These are phyloP conservation scores for Neofusicoccum laricinum DNA, from an alignment of 2,329 filamentous ascomycete species.

Conservation along the genomic window DNA sequence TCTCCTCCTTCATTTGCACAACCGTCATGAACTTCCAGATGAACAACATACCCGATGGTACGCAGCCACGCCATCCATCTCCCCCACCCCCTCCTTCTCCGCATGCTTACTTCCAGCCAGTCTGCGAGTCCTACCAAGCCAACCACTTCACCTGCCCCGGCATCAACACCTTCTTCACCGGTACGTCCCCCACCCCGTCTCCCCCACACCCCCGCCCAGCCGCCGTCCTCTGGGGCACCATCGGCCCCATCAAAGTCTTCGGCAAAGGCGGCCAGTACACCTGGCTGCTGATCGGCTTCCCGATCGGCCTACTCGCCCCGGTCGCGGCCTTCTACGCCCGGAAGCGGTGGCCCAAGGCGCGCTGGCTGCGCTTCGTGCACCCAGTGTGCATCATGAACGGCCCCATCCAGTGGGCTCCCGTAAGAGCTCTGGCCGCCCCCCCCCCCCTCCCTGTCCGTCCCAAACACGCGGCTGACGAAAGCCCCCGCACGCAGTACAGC, in stretches of 20 bases:
- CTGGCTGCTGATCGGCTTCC: slow-evolving; percentile 51
- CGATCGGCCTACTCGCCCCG: slow-evolving; percentile 57
- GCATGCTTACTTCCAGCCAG: slow-evolving; percentile 19
- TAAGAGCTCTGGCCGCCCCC: too few species aligned
- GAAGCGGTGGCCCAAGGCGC: slow-evolving; percentile 23
- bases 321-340: slow-evolving; percentile 55
- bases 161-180: slow-evolving; percentile 63
- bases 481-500: slow-evolving; percentile 38
- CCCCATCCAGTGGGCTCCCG: slow-evolving; percentile 16
- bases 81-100: too few species aligned
- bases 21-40: slow-evolving; percentile 59
- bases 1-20: slow-evolving; percentile 66
- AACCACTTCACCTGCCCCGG: slow-evolving; percentile 55
- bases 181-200: background rate
- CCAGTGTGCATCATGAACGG: slow-evolving; percentile 18
- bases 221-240: slow-evolving; percentile 61
- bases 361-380: slow-evolving; percentile 52
- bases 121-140: slow-evolving; percentile 51
- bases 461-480: background rate
- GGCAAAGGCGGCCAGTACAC: slow-evolving; percentile 64
- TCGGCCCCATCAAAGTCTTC: slow-evolving; percentile 70
- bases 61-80: too few species aligned
- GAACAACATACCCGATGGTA: slow-evolving; percentile 52
- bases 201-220: slow-evolving; percentile 32
- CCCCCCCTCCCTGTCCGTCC: background rate